Base-by-base conservation (phyloP, 768 basidiomycete species). In the Exsudoporus frostii region DNA sequence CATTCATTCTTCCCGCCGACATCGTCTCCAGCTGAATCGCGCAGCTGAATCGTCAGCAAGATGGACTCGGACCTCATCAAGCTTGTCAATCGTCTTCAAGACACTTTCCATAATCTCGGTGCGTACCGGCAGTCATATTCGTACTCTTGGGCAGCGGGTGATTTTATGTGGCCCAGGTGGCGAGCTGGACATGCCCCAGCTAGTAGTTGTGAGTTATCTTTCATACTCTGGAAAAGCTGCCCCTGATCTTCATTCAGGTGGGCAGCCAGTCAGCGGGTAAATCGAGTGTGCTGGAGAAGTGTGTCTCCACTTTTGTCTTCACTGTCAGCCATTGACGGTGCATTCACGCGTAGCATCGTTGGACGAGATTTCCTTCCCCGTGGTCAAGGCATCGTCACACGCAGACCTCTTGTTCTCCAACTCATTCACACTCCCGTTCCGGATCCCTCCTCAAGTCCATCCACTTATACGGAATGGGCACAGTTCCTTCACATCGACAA, bases 401-500 rank as follows among this genome's bases (percentile, higher is more conserved):
- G 97, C 50, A 81, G 97, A 58, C 97, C 97, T 3, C 86, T 99
- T 51, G 85, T 98, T 27, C 84, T 98, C 8, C 97, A 98, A 69
- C 86, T 98, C 66, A 88, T 98, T 50, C 92, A 99, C 72, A 92
- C 92, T 2, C 90, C 93, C 36, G 70, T 80, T 25, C 80, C 84
- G 20, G 74, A 77, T 48, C 61, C 71, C 37, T 59, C 72, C 53
- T 62, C 77, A 19, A 79, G 80, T 46, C 70, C 76, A 49, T 71
- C 76, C 15, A 54, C 70, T 24, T 79, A 80, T 59, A 78, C 83
- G 1, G 96, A 98, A 79, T 98, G 95, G 86, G 96, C 84, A 41
- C 97, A 98, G 71, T 99, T 99, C 72, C 80, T 98, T 27, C 97
- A 99, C 69, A 78, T 96, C 51, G 95, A 98, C 80, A 92, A 91